A percentile compares a stretch with the other conserved stretches of the same genome.
phyloP scores from a whole-genome alignment of 768 basidiomycete species.

The Mycena albidolilacea region DNA sequence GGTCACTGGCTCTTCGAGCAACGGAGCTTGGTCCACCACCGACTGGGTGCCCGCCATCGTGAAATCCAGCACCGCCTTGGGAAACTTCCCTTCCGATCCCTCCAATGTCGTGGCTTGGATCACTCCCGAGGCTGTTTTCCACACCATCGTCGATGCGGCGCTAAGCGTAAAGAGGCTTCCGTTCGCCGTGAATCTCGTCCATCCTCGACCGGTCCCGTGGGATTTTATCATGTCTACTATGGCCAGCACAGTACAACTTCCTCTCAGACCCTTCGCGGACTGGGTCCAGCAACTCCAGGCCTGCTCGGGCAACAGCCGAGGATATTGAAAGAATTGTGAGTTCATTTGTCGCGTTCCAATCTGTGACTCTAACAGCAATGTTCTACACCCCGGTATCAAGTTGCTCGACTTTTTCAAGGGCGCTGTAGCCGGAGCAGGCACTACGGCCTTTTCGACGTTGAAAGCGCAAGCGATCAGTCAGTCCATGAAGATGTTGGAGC shows the following conservation, averaged over 20 bases:
- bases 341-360: background rate
- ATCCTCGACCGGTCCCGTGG: conserved; percentile 50
- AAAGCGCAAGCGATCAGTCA: conserved; percentile 16
- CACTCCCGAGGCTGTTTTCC: conserved; percentile 51
- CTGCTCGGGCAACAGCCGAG: background rate
- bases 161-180: conserved; percentile 38
- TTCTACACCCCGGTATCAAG: conserved; percentile 18
- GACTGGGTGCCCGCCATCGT: conserved; percentile 51
- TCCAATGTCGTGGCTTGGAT: conserved; percentile 51
- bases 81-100: background rate
- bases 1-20: conserved; percentile 40
- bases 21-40: conserved; percentile 45
- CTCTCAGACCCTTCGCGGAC: conserved; percentile 5
- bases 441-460: conserved; percentile 4
- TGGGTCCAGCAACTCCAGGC: conserved; percentile 15
- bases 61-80: conserved; percentile 30
- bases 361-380: background rate
- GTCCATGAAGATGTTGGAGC: conserved; percentile 5
- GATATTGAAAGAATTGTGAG: conserved; percentile 24
- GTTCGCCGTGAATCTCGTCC: conserved; percentile 52
- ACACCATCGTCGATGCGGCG: conserved; percentile 46
- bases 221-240: conserved; percentile 44
- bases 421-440: background rate
- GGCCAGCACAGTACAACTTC: conserved; percentile 24
- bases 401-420: conserved; percentile 23